phyloP scores from a whole-genome alignment of 2,329 filamentous ascomycete genomes.

The Elsinoe arachidis region DNA sequence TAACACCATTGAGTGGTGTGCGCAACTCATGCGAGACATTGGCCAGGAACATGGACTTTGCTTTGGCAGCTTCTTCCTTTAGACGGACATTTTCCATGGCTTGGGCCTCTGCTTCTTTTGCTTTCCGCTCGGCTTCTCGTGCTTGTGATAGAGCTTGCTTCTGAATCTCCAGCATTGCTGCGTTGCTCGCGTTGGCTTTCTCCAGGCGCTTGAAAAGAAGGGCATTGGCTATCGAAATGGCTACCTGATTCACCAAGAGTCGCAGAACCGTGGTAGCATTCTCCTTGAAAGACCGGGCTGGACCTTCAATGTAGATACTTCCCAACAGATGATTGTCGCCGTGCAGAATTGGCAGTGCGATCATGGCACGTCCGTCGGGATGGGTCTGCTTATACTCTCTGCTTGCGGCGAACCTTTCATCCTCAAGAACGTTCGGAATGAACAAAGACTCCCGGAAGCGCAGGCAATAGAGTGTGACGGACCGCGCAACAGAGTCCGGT shows the following conservation, averaged over 20 bases:
- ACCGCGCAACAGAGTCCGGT: slow-evolving; percentile 63
- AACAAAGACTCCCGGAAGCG: slow-evolving; percentile 70
- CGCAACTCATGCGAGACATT: slow-evolving; percentile 52
- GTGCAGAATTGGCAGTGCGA: slow-evolving; percentile 71
- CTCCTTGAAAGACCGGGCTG: slow-evolving; percentile 68
- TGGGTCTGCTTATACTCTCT: slow-evolving; percentile 55
- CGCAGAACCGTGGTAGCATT: slow-evolving; percentile 48
- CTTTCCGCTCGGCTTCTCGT: slow-evolving; percentile 63
- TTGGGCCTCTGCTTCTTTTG: slow-evolving; percentile 66
- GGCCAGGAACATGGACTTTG: slow-evolving; percentile 66
- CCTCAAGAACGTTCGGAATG: slow-evolving; percentile 61
- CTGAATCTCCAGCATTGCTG: slow-evolving; percentile 68
- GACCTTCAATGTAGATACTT: slow-evolving; percentile 66
- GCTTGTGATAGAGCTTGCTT: slow-evolving; percentile 65
- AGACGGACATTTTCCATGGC: slow-evolving; percentile 71
- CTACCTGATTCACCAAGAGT: slow-evolving; percentile 69
- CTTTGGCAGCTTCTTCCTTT: slow-evolving; percentile 74
- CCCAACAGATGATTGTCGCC: slow-evolving; percentile 62
- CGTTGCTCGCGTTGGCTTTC: slow-evolving; percentile 69
- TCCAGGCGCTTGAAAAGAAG: slow-evolving; percentile 60
- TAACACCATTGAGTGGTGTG: slow-evolving; percentile 47
- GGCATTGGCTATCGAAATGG: slow-evolving; percentile 56
- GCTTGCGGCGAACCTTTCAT: slow-evolving; percentile 64
- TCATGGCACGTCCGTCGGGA: slow-evolving; percentile 63
- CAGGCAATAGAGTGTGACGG: slow-evolving; percentile 67